These are phyloP conservation scores for Eimeria maxima DNA, from an alignment of 169 alveolate genomes.

Conservation along the genomic window DNA sequence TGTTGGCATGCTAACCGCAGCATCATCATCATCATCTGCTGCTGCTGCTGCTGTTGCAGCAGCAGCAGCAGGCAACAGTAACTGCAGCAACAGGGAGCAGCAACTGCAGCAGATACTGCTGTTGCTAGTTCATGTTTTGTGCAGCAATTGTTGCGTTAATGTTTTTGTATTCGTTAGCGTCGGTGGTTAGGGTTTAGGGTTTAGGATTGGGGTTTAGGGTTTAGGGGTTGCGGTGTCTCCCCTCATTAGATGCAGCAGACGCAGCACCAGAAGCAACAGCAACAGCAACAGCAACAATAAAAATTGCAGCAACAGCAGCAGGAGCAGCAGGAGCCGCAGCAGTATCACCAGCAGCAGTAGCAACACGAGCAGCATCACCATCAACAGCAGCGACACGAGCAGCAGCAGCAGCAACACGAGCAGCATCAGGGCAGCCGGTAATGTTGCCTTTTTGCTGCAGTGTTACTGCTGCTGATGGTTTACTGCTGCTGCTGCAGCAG, in stretches of 20 bases:
- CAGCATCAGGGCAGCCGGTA: not conserved
- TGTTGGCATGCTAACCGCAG: not conserved
- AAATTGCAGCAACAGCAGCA: too few relatives aligned
- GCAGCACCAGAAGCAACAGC: not conserved
- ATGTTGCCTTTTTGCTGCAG: too few relatives aligned
- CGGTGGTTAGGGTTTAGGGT: too few relatives aligned
- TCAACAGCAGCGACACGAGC: not conserved
- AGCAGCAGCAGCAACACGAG: not conserved
- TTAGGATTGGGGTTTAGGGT: too few relatives aligned
- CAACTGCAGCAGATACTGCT: not conserved
- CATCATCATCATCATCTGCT: not conserved
- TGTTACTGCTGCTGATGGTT: not conserved
- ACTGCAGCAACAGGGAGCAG: not conserved
- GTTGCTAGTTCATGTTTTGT: too few relatives aligned
- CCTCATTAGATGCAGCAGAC: not conserved
- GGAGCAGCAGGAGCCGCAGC: too few relatives aligned
- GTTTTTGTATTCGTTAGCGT: too few relatives aligned
- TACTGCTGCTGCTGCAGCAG: not conserved
- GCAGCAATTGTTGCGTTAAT: too few relatives aligned
- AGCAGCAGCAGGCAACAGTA: not conserved
- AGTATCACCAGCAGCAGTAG: too few relatives aligned
- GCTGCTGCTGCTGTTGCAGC: not conserved
- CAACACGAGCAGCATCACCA: too few relatives aligned
- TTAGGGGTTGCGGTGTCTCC: not conserved
- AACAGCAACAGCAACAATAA: not conserved